Base-by-base conservation (phyloP, 441 rosid species). In the Capsella rubella region DNA sequence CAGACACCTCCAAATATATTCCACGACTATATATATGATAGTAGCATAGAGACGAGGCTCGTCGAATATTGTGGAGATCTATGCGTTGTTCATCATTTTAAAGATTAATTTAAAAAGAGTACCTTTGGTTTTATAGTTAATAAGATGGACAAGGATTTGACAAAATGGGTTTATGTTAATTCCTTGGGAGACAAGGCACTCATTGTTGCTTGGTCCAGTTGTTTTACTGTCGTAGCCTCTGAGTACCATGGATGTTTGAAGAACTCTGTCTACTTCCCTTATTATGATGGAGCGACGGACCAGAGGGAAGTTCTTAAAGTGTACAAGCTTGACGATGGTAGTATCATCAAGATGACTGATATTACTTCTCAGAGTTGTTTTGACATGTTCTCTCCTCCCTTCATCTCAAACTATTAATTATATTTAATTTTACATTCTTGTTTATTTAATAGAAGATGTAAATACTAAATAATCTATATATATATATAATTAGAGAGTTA, bases 211-310 rank as follows among this genome's bases (percentile, higher is more conserved):
- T 10, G 11, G 4, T n/a, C 59, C 21, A 31, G 73, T 47, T 80
- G 72, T 40, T 80, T 77, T 45, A 50, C 67, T 2, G 75, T 78
- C n/a, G 63, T 79, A 1, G 78, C 73, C 25, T 64, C 45, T 2
- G 70, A 65, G 1, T 50, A 50, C 21, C 5, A 49, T 50, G 58
- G 47, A 21, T 65, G 70, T 65, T 50, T 51, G 34, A 31, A 34
- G 73, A 66, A 66, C 35, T 31, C 57, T 12, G 18, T 49, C 31
- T 64, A 32, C 56, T 64, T 64, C 56, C 2, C n/a, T 13, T 13
- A 13, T 42, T 2, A 0, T 32, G 56, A 62, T 9, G n/a, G 3
- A 35, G 10, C 8, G 39, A 35, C 8, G 1, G 11, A 21, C 25
- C 25, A 1, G 25, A 21, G 8, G 0, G n/a, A 59, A 25, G 7